Percentiles rank a stretch among this genome's conserved stretches.
These are phyloP conservation scores for Taxillus chinensis DNA, from an alignment of 164 flowering plant genomes.

Conservation along the genomic window DNA sequence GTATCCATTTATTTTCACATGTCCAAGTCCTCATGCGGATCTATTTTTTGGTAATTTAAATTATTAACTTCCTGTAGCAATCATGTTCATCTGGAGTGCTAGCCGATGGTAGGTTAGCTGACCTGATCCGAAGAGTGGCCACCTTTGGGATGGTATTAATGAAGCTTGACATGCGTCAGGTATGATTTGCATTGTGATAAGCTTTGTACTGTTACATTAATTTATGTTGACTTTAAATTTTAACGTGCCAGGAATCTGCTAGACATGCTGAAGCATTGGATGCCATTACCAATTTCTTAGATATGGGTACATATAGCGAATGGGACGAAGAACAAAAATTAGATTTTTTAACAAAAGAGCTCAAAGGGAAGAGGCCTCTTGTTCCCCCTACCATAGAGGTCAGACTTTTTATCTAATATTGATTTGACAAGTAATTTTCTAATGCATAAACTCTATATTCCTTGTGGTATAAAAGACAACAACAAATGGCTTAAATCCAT, in stretches of 20 bases:
- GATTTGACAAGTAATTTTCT: background rate
- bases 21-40: background rate
- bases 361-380: slow-evolving; percentile 86
- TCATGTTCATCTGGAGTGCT: slow-evolving; percentile 75
- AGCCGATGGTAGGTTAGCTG: slow-evolving; percentile 93
- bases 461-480: no score
- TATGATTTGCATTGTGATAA: slow-evolving; percentile 12
- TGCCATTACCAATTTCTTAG: slow-evolving; percentile 81
- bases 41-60: slow-evolving; percentile 2
- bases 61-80: slow-evolving; percentile 44
- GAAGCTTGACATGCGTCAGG: slow-evolving; percentile 99
- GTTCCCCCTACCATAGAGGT: slow-evolving; percentile 82
- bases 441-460: background rate
- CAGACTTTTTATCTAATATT: slow-evolving; percentile 5
- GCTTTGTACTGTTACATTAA: background rate
- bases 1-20: slow-evolving; percentile 22
- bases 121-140: slow-evolving; percentile 81
- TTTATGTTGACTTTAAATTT: slow-evolving; percentile 6
- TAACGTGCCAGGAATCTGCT: slow-evolving; percentile 63
- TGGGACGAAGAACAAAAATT: slow-evolving; percentile 90
- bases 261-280: slow-evolving; percentile 87
- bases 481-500: no score
- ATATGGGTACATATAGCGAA: slow-evolving; percentile 84
- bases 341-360: slow-evolving; percentile 72
- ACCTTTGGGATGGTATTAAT: slow-evolving; percentile 83